These are phyloP conservation scores for Entomortierella lignicola DNA, from an alignment of 192 early-diverging fungal species.

Conservation along the genomic window DNA sequence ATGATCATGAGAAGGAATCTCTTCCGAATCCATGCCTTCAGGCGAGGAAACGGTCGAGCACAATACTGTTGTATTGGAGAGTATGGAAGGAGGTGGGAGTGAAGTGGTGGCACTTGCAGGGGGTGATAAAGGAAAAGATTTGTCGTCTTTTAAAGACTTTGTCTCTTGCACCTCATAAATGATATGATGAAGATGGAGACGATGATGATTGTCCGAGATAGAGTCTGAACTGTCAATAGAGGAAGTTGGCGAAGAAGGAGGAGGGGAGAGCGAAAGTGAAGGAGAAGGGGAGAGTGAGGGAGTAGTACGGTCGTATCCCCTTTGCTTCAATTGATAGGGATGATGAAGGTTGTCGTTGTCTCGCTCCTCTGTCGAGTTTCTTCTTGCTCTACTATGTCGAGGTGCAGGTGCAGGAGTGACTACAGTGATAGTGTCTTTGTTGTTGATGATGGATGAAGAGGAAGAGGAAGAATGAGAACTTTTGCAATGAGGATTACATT, in stretches of 20 bases:
- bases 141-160: neutral
- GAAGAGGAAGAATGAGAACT: neutral
- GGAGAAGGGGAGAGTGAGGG: slow-evolving; percentile 2
- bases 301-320: slow-evolving; percentile 6
- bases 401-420: neutral
- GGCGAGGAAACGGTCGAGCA: neutral
- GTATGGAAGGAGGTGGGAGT: slow-evolving; percentile 9
- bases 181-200: too few relatives aligned
- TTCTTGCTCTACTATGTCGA: neutral
- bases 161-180: neutral
- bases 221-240: neutral
- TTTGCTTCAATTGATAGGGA: neutral
- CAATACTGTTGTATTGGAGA: neutral
- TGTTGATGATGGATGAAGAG: too few relatives aligned
- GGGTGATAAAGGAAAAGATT: slow-evolving; percentile 13
- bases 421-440: neutral
- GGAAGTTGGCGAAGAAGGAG: slow-evolving; percentile 11
- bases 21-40: slow-evolving; percentile 5
- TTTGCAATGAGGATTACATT: neutral
- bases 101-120: slow-evolving; percentile 23
- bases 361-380: neutral
- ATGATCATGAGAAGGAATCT: neutral
- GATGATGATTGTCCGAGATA: neutral
- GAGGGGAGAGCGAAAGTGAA: slow-evolving; percentile 16
- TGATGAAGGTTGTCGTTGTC: neutral